These are phyloP conservation scores for Teunomyces atbi DNA, from an alignment of 805 yeast species.

Conservation along the genomic window DNA sequence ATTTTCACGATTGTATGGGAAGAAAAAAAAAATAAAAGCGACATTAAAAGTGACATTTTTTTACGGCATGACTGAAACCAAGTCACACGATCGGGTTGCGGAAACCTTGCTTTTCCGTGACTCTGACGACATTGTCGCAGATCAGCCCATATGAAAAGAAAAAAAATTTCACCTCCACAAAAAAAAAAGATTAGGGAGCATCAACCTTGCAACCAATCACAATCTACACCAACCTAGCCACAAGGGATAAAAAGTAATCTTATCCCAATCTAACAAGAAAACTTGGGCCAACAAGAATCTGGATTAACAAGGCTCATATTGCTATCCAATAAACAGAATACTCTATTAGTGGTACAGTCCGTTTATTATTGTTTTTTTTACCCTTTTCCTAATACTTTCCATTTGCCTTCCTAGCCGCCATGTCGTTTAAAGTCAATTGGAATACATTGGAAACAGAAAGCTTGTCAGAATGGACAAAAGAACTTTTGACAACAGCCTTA, in stretches of 20 bases:
- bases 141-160: constrained; percentile 2
- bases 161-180: not conserved
- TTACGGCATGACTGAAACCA: not conserved
- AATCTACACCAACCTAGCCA: not conserved
- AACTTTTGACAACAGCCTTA: constrained; percentile 66
- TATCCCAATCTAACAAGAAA: not conserved
- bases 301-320: no score
- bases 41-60: not conserved
- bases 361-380: not conserved
- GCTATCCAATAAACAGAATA: not conserved
- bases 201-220: constrained; percentile 1
- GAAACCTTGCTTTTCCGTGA: not conserved
- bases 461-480: constrained; percentile 59
- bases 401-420: constrained; percentile 17
- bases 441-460: constrained; percentile 65
- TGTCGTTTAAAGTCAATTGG: constrained; percentile 85
- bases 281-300: not conserved
- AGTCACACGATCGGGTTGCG: not conserved
- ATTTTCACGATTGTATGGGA: no score
- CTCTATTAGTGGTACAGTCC: not conserved
- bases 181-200: constrained; percentile 3
- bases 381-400: not conserved
- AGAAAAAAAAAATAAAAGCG: not conserved
- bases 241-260: not conserved
- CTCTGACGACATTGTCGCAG: not conserved